Base-by-base conservation (phyloP, 495 filamentous ascomycete species). In the Stereocaulon alpinum region DNA sequence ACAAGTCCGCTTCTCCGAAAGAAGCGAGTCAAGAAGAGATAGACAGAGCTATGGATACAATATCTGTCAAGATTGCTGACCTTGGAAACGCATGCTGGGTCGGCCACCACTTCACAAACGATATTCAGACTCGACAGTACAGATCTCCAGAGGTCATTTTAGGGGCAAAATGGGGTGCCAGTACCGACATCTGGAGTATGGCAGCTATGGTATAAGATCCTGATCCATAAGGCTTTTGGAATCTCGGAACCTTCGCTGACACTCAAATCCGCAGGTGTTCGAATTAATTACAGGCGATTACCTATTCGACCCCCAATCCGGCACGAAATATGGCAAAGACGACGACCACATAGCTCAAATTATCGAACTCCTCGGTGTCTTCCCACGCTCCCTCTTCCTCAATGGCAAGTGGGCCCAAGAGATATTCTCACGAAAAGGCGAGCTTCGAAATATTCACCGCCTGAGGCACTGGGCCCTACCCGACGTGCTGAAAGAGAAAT, bases 181-280 rank as follows among this genome's bases (percentile, higher is more conserved):
- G 93, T 68, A 97, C 93, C 2, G 93, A 99, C 70, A 86, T 99
- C 18, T 99, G 93, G 93, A 97, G 94, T 73, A 99, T 99, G 93
- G 89, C 94, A 24, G 87, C 87, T 64, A 99, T 99, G 93, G 94
- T 97, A 77, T 55, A 80, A 15, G 3, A 37, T 29, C 12, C 40
- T 49, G n/a, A 34, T 43, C 20, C 11, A 27, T 22, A n/a, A 55
- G 37, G 3, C 11, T 20, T 24, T 41, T 29, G 20, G 32, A 20
- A 9, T 40, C 29, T 18, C 20, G 22, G 14, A 29, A 6, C 27
- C 29, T 43, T 57, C 58, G 47, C 48, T 44, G 12, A 57, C 55
- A 24, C 30, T 40, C 22, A 20, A 11, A n/a, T 34, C 17, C 56
- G 45, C 56, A 98, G 93, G 85, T 90, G 37, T 99, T 99, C 65